Base-by-base conservation (phyloP, 2,329 filamentous ascomycete genomes). In the Penicillium sp. region DNA sequence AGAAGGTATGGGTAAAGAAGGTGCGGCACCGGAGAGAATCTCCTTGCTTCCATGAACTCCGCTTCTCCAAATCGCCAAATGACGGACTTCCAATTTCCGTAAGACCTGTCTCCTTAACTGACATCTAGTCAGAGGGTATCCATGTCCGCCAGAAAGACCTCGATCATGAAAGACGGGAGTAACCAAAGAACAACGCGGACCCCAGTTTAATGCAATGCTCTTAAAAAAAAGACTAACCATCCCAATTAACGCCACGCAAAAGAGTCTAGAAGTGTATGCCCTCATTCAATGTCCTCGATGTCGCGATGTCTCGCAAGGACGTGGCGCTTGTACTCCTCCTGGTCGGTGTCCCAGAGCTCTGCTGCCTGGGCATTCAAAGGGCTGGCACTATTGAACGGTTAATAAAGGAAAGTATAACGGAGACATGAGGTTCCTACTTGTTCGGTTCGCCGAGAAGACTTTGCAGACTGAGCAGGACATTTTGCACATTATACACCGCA, bases 361-460 rank as follows among this genome's bases (percentile, higher is more conserved):
- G 96, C 95, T 31, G 95, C 95, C 79, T 99, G 93, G 63, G 93
- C 96, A 72, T 99, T 99, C 66, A 99, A 83, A 2, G 95, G 95
- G 68, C 92, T 97, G 62, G 95, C 88, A 78, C 94, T 98, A 66
- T 61, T 44, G 57, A 3, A 41, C 5, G 5, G 63, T 70, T 44
- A 69, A 64, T 15, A 57, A 46, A 26, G 46, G 9, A 31, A n/a
- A n/a, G n/a, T 7, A 50, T 47, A 7, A 38, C 38, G 9, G 41
- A 48, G 26, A 48, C 7, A 48, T 21, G 2, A 7, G 11, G 61
- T 13, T 53, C 91, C 78, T 82, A 98, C 95, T 99, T 99, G 82
- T 99, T 99, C 41, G 95, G 95, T 81, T 99, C 95, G 29, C 94
- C 95, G 35, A 99, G 85, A 73, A 99, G 82, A 79, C 93, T 97